phyloP scores from a whole-genome alignment of 176 grass and related monocot genomes.

The Zizania latifolia region DNA sequence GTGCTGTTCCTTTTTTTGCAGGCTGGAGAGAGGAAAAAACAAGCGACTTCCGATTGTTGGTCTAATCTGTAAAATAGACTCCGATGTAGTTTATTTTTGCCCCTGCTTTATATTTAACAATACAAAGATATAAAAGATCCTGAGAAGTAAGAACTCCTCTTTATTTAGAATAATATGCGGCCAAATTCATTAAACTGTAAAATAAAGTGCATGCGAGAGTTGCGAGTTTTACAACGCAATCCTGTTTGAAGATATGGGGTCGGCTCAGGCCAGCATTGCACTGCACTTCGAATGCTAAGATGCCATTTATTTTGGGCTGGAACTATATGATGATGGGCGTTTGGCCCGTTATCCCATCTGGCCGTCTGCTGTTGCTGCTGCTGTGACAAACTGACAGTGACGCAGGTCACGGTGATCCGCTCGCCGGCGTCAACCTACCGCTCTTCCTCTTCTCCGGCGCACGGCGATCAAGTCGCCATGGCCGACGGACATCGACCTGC shows the following conservation, averaged over 20 bases:
- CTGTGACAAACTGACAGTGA: too few species aligned
- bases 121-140: neutral
- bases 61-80: neutral
- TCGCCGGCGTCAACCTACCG: too few species aligned
- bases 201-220: neutral
- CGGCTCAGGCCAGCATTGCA: neutral
- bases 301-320: too few species aligned
- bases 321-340: too few species aligned
- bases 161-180: neutral
- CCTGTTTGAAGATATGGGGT: neutral
- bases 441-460: too few species aligned
- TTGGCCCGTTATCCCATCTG: too few species aligned
- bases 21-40: neutral
- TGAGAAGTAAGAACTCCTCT: neutral
- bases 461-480: too few species aligned
- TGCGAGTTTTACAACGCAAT: neutral
- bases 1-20: conserved; percentile 16
- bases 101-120: neutral
- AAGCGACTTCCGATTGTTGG: neutral
- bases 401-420: too few species aligned
- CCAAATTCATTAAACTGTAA: neutral
- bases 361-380: too few species aligned
- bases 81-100: neutral
- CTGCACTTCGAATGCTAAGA: neutral
- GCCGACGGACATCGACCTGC: too few species aligned